Conservation (phyloP, 768 basidiomycete species). For the Antrodiella citrinella region DNA sequence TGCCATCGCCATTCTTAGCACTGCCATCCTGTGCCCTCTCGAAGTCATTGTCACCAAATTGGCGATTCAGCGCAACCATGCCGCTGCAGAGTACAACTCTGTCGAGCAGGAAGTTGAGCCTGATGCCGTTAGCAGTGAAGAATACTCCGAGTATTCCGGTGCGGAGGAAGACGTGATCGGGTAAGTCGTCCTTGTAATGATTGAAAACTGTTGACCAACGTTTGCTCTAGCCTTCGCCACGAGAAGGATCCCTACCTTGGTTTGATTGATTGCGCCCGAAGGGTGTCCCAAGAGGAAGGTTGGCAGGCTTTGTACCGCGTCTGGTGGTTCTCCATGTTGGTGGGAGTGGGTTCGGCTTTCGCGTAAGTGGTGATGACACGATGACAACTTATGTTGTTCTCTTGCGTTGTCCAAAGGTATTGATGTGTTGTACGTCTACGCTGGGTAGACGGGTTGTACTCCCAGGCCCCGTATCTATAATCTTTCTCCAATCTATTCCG, state of each 20-base stretch:
- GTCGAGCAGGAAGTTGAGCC: slow-evolving; percentile 67
- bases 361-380: slow-evolving; percentile 14
- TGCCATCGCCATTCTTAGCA: slow-evolving; percentile 46
- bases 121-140: slow-evolving; percentile 48
- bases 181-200: slow-evolving; percentile 29
- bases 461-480: too few species aligned
- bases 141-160: slow-evolving; percentile 67
- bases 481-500: too few species aligned
- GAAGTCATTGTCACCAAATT: slow-evolving; percentile 76
- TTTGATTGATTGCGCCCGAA: slow-evolving; percentile 65
- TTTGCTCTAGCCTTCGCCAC: slow-evolving; percentile 46
- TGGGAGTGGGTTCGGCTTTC: slow-evolving; percentile 45
- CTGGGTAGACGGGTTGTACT: too few species aligned
- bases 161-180: slow-evolving; percentile 80
- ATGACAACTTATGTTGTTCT: too few species aligned
- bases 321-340: slow-evolving; percentile 78
- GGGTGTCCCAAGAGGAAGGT: slow-evolving; percentile 76
- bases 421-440: too few species aligned
- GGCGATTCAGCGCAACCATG: slow-evolving; percentile 80
- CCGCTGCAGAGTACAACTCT: slow-evolving; percentile 65
- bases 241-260: slow-evolving; percentile 78
- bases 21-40: slow-evolving; percentile 57
- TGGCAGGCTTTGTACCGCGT: slow-evolving; percentile 66
- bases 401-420: too few species aligned
- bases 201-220: not conserved